phyloP scores from a whole-genome alignment of 2,329 filamentous ascomycete genomes.

The Daldinia sp. region DNA sequence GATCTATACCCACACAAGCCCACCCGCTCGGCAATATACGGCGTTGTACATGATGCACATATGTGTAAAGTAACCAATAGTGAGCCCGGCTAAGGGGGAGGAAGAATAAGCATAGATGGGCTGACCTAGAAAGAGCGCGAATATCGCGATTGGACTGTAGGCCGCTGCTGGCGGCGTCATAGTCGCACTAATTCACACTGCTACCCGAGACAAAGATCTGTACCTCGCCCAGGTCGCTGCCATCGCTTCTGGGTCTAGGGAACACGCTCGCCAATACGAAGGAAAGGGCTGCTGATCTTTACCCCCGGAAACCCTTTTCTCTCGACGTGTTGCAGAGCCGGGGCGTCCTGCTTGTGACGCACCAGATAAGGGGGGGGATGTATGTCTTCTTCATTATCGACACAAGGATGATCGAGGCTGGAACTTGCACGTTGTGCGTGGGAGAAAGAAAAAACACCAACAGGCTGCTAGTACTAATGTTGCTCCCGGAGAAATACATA shows the following conservation, averaged over 20 bases:
- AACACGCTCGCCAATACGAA: conserved; percentile 36
- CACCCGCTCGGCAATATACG: conserved; percentile 39
- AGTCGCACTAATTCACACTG: conserved; percentile 43
- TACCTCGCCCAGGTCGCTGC: conserved; percentile 35
- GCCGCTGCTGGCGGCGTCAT: conserved; percentile 37
- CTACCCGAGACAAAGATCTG: conserved; percentile 46
- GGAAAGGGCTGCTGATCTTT: conserved; percentile 38
- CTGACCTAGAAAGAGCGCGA: conserved; percentile 31
- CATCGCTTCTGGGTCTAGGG: conserved; percentile 35
- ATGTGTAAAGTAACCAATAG: conserved; percentile 38
- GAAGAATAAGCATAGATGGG: conserved; percentile 42
- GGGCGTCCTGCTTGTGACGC: conserved; percentile 37
- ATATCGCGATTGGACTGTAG: conserved; percentile 42
- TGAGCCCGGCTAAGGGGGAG: conserved; percentile 34
- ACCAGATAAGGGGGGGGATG: conserved; percentile 27
- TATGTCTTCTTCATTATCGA: conserved; percentile 33
- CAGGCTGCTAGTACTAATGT: conserved; percentile 18
- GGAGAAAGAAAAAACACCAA: conserved; percentile 18
- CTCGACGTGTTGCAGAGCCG: conserved; percentile 39
- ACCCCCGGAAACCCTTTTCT: conserved; percentile 32
- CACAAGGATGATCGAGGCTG: conserved; percentile 46
- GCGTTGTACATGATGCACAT: conserved; percentile 41
- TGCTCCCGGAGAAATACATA: conserved; percentile 38
- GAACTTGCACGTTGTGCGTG: conserved; percentile 29
- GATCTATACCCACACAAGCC: conserved; percentile 28